Conservation (phyloP, 768 basidiomycete genomes). For the Saitozyma podzolica region DNA sequence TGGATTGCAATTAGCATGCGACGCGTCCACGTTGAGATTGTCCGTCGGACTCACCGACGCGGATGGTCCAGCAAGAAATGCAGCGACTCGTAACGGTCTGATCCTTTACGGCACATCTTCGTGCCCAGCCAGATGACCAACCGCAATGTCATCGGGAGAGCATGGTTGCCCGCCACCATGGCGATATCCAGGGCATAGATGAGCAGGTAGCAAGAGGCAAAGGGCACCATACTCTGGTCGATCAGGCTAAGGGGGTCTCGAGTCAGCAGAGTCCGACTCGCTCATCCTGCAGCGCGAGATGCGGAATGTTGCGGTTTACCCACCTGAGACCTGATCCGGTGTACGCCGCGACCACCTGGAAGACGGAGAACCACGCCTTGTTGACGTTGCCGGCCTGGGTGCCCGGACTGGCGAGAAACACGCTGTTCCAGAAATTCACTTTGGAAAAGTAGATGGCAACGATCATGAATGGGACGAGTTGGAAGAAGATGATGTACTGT, state of each 20-base stretch:
- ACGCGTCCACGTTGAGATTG: not conserved
- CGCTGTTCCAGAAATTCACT: slow-evolving; percentile 25
- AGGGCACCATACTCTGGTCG: slow-evolving; percentile 40
- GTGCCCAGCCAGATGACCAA: slow-evolving; percentile 43
- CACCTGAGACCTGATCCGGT: slow-evolving; percentile 40
- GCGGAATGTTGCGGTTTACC: slow-evolving; percentile 1
- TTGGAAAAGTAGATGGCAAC: slow-evolving; percentile 42
- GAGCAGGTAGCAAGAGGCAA: slow-evolving; percentile 33
- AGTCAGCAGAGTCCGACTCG: not conserved
- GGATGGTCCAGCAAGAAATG: slow-evolving; percentile 50
- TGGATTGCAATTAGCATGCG: not conserved
- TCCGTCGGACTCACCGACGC: slow-evolving; percentile 30
- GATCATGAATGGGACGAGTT: slow-evolving; percentile 40
- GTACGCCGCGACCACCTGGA: slow-evolving; percentile 25
- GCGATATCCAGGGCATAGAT: slow-evolving; percentile 35
- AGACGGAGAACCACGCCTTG: slow-evolving; percentile 40
- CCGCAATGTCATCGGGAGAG: slow-evolving; percentile 43
- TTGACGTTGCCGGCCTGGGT: slow-evolving; percentile 32
- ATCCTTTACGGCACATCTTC: slow-evolving; percentile 30
- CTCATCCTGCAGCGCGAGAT: no score
- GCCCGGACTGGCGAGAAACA: slow-evolving; percentile 19
- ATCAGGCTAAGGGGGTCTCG: slow-evolving; percentile 18
- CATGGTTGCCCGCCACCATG: slow-evolving; percentile 46
- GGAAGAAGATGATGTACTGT: slow-evolving; percentile 40
- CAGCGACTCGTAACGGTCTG: slow-evolving; percentile 34